Evolutionary conservation across 176 grass and related monocot species (phyloP).

Genomic region (Aegilops umbellulata): DNA sequence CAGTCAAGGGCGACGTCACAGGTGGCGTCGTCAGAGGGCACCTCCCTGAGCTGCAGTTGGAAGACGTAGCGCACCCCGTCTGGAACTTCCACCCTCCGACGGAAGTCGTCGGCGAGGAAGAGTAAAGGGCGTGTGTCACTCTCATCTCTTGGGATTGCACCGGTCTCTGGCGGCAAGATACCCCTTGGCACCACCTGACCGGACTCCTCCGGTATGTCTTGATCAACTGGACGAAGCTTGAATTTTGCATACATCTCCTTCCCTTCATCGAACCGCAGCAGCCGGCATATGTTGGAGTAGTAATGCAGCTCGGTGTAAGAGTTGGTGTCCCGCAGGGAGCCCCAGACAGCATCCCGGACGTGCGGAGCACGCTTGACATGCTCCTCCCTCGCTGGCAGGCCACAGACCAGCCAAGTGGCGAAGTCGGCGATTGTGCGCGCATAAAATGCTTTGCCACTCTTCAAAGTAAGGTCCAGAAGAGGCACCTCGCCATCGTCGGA

Average conservation of each 20-base stretch:
- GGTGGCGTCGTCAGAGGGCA: constrained; percentile 29
- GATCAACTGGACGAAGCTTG: constrained; percentile 55
- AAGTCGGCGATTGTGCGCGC: constrained; percentile 65
- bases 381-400: constrained; percentile 63
- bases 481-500: constrained; percentile 47
- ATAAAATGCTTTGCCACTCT: constrained; percentile 67
- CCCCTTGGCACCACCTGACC: constrained; percentile 49
- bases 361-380: constrained; percentile 58
- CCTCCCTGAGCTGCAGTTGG: constrained; percentile 55
- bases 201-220: constrained; percentile 43
- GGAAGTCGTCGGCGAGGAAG: constrained; percentile 69
- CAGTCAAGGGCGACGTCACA: constrained; percentile 56
- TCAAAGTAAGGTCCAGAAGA: constrained; percentile 59
- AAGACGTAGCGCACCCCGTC: constrained; percentile 55
- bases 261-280: constrained; percentile 61
- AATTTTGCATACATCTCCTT: constrained; percentile 68
- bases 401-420: constrained; percentile 59
- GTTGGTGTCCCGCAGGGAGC: constrained; percentile 57
- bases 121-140: constrained; percentile 52
- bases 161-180: constrained; percentile 61
- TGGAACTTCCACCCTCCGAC: constrained; percentile 30
- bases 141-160: constrained; percentile 65
- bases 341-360: constrained; percentile 69
- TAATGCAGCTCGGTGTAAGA: constrained; percentile 65
- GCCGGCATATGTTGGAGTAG: constrained; percentile 70